Evolutionary conservation across 2,329 filamentous ascomycete species (phyloP), one percentile per base, ranked within the genome.

Genomic region (Aspergillus spinulosporus): DNA sequence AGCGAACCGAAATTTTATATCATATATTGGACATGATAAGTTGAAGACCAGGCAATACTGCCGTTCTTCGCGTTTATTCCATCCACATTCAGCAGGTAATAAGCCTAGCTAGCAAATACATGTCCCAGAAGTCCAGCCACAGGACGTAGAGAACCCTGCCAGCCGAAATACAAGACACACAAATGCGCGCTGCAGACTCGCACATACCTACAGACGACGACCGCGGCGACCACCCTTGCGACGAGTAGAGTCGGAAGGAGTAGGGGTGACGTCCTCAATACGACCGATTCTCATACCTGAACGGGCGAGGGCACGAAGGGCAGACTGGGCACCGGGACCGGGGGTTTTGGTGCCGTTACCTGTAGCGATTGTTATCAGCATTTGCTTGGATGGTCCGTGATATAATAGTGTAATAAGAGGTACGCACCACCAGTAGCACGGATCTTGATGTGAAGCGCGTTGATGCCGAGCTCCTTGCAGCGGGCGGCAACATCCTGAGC

Each of bases 181-280:
- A 50, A 14, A 21, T 53, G 50, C 50, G 31, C 7, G n/a, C 43
- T 21, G 9, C 32, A 59, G 28, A 58, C 63, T 59, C 65, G 68
- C 69, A 77, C 64, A 76, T 73, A 78, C 81, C 90, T 84, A 99
- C 82, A 99, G 90, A 96, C 94, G 93, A 84, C 94, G 94, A 97
- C 94, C 94, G 90, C 94, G 93, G 83, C 94, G 92, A 97, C 94
- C 94, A 85, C 94, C 94, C 92, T 99, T 99, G 85, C 93, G 92
- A 83, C 94, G 90, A 76, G 94, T 99, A 80, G 91, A 96, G 83
- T 99, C 94, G 80, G 94, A 99, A 73, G 95, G 94, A 62, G 94
- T 99, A 73, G 94, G 94, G 73, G 95, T 99, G 66, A 99, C 94
- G 79, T 99, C 94, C 89, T 99, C 94, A 75, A 99, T 99, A 77